Evolutionary conservation across 2,329 filamentous ascomycete genomes (phyloP), one percentile per base, ranked within the genome.

Genomic region (Paraphaeosphaeria minitans): DNA sequence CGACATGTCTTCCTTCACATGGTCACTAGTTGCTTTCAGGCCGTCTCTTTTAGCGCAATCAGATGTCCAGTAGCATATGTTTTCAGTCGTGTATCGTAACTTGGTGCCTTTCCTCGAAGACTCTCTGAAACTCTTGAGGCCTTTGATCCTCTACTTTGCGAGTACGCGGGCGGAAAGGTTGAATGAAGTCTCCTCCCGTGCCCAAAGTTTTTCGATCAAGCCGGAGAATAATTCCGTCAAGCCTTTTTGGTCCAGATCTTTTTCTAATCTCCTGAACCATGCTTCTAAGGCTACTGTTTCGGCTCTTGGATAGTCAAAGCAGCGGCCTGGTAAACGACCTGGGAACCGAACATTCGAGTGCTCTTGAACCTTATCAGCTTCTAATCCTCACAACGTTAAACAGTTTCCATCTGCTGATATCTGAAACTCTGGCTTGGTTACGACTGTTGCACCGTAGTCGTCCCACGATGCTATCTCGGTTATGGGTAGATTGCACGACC

Each of bases 381-480:
- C 37, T 1, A 10, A 3, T 8, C 49, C 49, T n/a, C 49, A 8
- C 1, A 52, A 12, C 13, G 8, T 42, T 14, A 52, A 22, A 9
- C 14, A 6, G 13, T 14, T n/a, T 19, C 12, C 24, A 14, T 42
- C 49, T 16, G 2, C 4, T 13, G 35, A 43, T 21, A 42, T 19
- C 0, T 21, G 4, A 16, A 39, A 56, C 16, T 0, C 3, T 29
- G 45, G 31, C 21, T 9, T 29, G 45, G 31, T 31, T 27, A 2
- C 10, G 1, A 12, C 4, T 4, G 12, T 29, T 21, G 16, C 22
- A 3, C 12, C 22, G 21, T 56, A 45, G 13, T 49, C 35, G 21
- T 49, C 35, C 53, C 53, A 56, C 2, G 22, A 49, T 35, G 37
- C 49, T 22, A 56, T 49, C n/a, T 56, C 53, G 16, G n/a, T 42